Base-by-base conservation (phyloP, 1,284 basidiomycete genomes). In the Volvariella volvacea region DNA sequence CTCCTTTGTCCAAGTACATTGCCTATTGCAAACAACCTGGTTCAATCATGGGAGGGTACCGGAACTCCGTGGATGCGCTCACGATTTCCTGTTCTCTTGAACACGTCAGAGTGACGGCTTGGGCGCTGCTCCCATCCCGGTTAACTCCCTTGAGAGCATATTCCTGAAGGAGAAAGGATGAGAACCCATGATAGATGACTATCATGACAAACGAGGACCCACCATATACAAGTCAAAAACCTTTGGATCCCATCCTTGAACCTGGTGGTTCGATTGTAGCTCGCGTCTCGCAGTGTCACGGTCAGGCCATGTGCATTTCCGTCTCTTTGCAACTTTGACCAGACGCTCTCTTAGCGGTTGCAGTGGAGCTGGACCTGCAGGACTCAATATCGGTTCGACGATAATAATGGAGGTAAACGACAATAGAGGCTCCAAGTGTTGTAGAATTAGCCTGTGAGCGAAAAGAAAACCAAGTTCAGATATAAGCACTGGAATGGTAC, bases 71-170 rank as follows among this genome's bases (percentile, higher is more conserved):
- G 12, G 10, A 21, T 9, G 3, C 3, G 61, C 66, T 48, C 48
- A 79, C 79, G 34, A 65, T 68, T 62, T 82, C 80, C 54, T 82
- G 74, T 36, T 78, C 67, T 15, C 71, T 67, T 1, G 68, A 70
- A 49, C 80, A 82, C 7, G 74, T 71, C 4, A 80, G 59, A 0
- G 68, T 70, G 22, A 78, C 70, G 1, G 65, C 62, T 12, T 49
- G 19, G 45, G 67, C 66, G 8, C 12, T 28, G 59, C 59, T 12
- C 59, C 58, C 22, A 60, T 52, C 30, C 19, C 12, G 48, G 49
- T 30, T 58, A 56, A 21, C 65, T 15, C 60, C 52, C 46, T 65
- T 62, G 7, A 79, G 57, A 3, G 66, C 78, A 48, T 74, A 59
- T 56, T 63, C 57, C 77, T 78, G 48, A 34, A 19, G 22, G 20